Evolutionary conservation across 371 early-diverging fungal species (phyloP).

Genomic region (Conidiobolus incongruus): DNA sequence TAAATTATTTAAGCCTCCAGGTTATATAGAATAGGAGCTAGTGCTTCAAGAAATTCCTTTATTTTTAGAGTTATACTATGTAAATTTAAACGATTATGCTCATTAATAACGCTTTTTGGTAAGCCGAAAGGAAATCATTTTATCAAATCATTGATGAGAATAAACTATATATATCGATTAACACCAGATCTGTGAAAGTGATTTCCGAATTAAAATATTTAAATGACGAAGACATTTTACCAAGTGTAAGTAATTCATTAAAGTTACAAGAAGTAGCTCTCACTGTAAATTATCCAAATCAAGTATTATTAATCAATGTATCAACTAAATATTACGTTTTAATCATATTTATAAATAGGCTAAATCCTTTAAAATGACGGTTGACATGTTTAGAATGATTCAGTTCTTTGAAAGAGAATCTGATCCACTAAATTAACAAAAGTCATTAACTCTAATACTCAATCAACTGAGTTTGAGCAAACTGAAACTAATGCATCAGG

Average conservation of each 20-base stretch:
- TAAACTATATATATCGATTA: too few species aligned
- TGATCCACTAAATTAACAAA: too few species aligned
- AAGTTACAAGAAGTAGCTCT: slow-evolving; percentile 80
- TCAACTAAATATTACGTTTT: background rate
- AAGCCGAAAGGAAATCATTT: slow-evolving; percentile 65
- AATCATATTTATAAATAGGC: slow-evolving; percentile 17
- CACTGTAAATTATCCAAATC: slow-evolving; percentile 75
- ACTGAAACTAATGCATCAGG: slow-evolving; percentile 5
- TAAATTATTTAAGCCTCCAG: slow-evolving; percentile 58
- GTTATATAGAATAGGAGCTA: slow-evolving; percentile 79
- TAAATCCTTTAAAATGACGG: slow-evolving; percentile 83
- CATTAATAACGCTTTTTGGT: background rate
- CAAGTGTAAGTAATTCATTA: slow-evolving; percentile 14
- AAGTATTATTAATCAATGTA: slow-evolving; percentile 12
- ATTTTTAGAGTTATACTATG: slow-evolving; percentile 44
- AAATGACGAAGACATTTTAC: too few species aligned
- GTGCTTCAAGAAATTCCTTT: slow-evolving; percentile 73
- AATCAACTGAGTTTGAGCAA: too few species aligned
- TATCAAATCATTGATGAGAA: too few species aligned
- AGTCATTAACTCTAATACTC: too few species aligned
- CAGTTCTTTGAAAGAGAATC: too few species aligned
- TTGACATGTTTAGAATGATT: slow-evolving; percentile 92
- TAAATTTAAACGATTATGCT: background rate
- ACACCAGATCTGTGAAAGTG: too few species aligned
- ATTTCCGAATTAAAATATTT: too few species aligned